phyloP scores from a whole-genome alignment of 2,329 filamentous ascomycete genomes.

The Tricladium varicosporioides region DNA sequence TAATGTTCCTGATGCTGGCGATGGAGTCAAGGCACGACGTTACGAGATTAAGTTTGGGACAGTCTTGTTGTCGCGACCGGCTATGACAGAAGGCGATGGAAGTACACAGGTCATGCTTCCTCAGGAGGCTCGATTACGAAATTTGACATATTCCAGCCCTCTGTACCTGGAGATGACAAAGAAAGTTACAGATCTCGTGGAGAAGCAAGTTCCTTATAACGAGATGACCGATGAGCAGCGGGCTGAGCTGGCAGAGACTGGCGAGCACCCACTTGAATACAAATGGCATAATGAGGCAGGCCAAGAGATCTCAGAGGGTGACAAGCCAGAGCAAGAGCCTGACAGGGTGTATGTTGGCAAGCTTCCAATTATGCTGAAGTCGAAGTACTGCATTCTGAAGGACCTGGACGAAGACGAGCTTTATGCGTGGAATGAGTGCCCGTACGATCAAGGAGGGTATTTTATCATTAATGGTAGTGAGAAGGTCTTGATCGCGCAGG shows the following conservation, averaged over 20 bases:
- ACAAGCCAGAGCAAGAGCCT: constrained; percentile 48
- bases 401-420: constrained; percentile 81
- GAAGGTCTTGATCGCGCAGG: constrained; percentile 96
- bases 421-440: constrained; percentile 92
- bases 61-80: constrained; percentile 83
- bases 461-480: constrained; percentile 99
- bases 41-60: constrained; percentile 95
- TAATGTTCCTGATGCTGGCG: constrained; percentile 72
- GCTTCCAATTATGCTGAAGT: constrained; percentile 97
- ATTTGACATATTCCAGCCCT: constrained; percentile 90
- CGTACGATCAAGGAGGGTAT: constrained; percentile 97
- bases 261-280: constrained; percentile 56
- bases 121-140: constrained; percentile 92
- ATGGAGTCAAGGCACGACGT: constrained; percentile 80
- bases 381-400: constrained; percentile 87
- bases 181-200: constrained; percentile 78
- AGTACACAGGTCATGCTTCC: constrained; percentile 82
- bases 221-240: constrained; percentile 68
- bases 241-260: constrained; percentile 52
- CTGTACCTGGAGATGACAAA: constrained; percentile 88
- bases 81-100: constrained; percentile 90
- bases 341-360: constrained; percentile 84
- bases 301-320: constrained; percentile 31
- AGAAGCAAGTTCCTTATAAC: constrained; percentile 63
- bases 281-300: constrained; percentile 55